phyloP scores from a whole-genome alignment of 1,139 yeast species.

The Hyphopichia wangnamkhiaoensis region DNA sequence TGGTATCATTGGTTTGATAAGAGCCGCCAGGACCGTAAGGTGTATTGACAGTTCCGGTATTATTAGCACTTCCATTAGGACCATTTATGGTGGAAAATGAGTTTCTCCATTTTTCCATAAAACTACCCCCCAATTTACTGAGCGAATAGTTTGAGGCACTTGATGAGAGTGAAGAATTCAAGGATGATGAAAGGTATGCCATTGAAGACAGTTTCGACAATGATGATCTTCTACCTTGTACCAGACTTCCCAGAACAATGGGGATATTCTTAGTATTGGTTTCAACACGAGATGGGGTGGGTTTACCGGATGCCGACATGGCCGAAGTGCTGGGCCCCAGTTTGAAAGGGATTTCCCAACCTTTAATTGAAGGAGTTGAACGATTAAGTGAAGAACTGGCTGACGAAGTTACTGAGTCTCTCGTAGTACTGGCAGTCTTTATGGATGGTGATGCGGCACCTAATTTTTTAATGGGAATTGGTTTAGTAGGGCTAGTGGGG shows the following conservation, averaged over 20 bases:
- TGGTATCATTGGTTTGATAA: conserved; percentile 3
- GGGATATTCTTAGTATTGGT: conserved; percentile 23
- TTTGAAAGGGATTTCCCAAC: conserved; percentile 49
- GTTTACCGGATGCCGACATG: conserved; percentile 7
- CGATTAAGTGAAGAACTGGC: conserved; percentile 26
- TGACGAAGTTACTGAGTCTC: no score
- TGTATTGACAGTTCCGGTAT: not conserved
- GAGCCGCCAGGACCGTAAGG: not conserved
- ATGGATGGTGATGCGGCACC: conserved; percentile 1
- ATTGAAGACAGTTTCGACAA: conserved; percentile 41
- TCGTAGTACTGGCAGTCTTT: no score
- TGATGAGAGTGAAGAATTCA: conserved; percentile 37
- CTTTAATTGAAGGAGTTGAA: conserved; percentile 32
- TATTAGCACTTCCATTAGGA: not conserved
- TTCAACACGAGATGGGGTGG: conserved; percentile 10
- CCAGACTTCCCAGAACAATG: conserved; percentile 19
- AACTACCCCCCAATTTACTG: conserved; percentile 45
- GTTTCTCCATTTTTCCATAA: conserved; percentile 48
- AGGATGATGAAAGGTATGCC: conserved; percentile 46
- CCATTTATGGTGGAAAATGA: conserved; percentile 20
- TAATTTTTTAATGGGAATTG: conserved; percentile 31
- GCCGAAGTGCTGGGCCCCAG: conserved; percentile 26
- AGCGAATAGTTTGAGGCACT: conserved; percentile 42
- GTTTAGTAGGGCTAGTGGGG: conserved; percentile 10
- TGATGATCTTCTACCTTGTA: conserved; percentile 15